Evolutionary conservation across 192 early-diverging fungal species (phyloP).

Genomic region (Umbelopsis sp.): DNA sequence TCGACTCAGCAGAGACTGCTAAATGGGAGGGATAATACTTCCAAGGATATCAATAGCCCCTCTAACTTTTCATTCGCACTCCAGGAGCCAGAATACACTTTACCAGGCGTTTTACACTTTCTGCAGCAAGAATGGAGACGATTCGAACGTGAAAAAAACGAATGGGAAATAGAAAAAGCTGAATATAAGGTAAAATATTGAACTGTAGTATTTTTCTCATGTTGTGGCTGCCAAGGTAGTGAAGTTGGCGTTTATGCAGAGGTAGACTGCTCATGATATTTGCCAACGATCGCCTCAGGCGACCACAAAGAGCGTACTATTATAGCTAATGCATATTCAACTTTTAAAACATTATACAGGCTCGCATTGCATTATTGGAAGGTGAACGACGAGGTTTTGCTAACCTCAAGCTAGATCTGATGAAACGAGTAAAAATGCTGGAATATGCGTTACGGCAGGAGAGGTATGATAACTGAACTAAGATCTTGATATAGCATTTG

Average conservation of each 20-base stretch:
- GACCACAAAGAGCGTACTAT: neutral
- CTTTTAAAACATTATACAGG: conserved; percentile 44
- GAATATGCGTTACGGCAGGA: conserved; percentile 79
- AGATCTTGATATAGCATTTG: neutral
- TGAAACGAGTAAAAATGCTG: conserved; percentile 83
- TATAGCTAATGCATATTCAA: neutral
- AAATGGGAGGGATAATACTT: neutral
- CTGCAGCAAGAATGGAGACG: conserved; percentile 82
- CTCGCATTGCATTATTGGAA: conserved; percentile 73
- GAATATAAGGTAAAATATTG: conserved; percentile 67
- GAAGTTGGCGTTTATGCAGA: too few relatives aligned
- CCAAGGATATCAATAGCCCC: neutral
- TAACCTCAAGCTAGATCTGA: conserved; percentile 71
- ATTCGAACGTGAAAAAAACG: conserved; percentile 82
- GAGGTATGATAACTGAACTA: conserved; percentile 49
- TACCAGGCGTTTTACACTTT: conserved; percentile 79
- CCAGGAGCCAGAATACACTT: conserved; percentile 48
- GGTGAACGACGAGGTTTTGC: conserved; percentile 79
- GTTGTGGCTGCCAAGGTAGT: too few relatives aligned
- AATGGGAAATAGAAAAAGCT: conserved; percentile 82
- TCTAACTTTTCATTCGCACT: neutral
- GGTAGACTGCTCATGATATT: too few relatives aligned
- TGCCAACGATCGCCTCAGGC: too few relatives aligned
- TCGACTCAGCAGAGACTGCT: neutral
- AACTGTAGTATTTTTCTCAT: too few relatives aligned